Conservation (phyloP, 75 land plant species). For the Picea glauca region DNA sequence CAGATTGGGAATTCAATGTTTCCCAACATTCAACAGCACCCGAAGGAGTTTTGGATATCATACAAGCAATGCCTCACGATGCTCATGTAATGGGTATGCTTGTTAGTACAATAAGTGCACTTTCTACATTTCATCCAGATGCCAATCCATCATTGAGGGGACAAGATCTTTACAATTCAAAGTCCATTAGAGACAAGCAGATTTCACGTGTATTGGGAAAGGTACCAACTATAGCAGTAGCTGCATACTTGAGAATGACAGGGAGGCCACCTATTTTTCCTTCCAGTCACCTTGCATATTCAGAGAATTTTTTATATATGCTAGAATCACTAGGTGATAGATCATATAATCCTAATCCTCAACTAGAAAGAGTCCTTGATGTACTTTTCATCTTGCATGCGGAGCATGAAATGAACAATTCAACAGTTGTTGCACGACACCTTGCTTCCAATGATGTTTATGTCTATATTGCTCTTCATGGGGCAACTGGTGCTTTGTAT, state of each 20-base stretch:
- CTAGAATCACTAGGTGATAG: conserved; percentile 53
- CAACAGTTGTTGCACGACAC: conserved; percentile 95
- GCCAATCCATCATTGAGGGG: too few species aligned
- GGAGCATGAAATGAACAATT: conserved; percentile 98
- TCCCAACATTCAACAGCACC: too few species aligned
- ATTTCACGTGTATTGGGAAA: conserved; percentile 43
- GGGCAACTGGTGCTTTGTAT: conserved; percentile 97
- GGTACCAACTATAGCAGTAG: conserved; percentile 54
- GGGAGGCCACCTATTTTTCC: conserved; percentile 33
- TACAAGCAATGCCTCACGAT: too few species aligned
- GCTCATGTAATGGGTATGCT: too few species aligned
- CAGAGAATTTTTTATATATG: conserved; percentile 48
- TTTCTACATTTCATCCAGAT: too few species aligned
- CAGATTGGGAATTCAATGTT: too few species aligned
- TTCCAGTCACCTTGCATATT: conserved; percentile 28
- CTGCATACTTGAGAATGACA: conserved; percentile 31
- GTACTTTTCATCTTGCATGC: conserved; percentile 95
- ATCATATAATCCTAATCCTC: conserved; percentile 82
- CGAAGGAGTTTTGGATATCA: too few species aligned
- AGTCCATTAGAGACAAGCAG: conserved; percentile 87
- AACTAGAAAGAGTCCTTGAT: conserved; percentile 83
- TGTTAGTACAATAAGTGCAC: too few species aligned
- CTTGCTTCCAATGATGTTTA: conserved; percentile 99
- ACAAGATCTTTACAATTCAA: conserved; percentile 86
- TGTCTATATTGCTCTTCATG: conserved; percentile 96